Percentiles rank a stretch among this genome's conserved stretches.
Conservation (phyloP, 495 filamentous ascomycete genomes). For the Neurospora tetrasperma region DNA sequence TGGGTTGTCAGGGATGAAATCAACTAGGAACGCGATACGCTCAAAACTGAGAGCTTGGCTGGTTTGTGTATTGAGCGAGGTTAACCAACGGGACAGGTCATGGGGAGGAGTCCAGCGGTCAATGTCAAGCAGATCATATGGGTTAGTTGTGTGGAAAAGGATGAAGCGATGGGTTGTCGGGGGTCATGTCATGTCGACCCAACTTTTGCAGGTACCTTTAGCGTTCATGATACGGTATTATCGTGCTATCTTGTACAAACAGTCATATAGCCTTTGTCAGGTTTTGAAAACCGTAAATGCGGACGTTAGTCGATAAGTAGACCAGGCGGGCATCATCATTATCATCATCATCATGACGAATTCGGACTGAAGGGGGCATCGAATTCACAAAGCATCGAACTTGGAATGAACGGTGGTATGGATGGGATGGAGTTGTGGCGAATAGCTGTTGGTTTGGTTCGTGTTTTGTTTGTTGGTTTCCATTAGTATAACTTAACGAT, state of each 20-base stretch:
- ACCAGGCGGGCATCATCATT: not conserved
- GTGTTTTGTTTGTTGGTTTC: slow-evolving; percentile 7
- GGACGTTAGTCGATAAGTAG: not conserved
- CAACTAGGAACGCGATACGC: not conserved
- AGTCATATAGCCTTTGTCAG: not conserved
- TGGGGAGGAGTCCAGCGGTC: not conserved
- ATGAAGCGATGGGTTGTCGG: not conserved
- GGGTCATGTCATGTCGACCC: not conserved
- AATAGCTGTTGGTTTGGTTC: not conserved
- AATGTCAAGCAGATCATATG: not conserved
- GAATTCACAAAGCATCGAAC: not conserved
- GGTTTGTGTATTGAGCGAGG: not conserved
- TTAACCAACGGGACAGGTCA: not conserved
- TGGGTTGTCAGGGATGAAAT: not conserved
- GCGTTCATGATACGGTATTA: not conserved
- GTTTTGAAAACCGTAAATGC: not conserved
- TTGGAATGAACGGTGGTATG: not conserved
- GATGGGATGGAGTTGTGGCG: not conserved
- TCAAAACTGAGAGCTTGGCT: not conserved
- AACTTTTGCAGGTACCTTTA: not conserved
- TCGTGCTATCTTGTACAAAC: not conserved
- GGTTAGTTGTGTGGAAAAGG: not conserved
- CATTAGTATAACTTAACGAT: not conserved
- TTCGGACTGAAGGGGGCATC: not conserved
- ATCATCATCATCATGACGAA: not conserved